A percentile compares a stretch with the other conserved stretches of the same genome.
Conservation (phyloP, 2,329 filamentous ascomycete genomes). For the Trichoderma brevicompactum region DNA sequence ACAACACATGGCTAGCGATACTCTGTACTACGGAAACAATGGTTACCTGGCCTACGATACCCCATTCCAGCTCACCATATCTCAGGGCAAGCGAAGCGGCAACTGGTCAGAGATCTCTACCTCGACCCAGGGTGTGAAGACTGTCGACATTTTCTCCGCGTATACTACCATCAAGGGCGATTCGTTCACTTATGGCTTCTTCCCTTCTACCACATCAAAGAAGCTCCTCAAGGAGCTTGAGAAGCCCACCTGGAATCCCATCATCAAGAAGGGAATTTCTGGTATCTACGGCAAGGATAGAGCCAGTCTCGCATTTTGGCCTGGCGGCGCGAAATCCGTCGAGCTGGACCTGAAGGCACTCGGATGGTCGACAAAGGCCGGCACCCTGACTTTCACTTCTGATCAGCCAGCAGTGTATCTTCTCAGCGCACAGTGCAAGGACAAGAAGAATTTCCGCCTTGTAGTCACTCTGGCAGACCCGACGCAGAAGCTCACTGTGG, state of each 20-base stretch:
- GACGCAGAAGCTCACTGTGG: conserved; percentile 31
- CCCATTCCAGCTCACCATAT: conserved; percentile 33
- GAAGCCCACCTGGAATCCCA: conserved; percentile 29
- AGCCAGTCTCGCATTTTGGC: conserved; percentile 35
- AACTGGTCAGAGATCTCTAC: conserved; percentile 36
- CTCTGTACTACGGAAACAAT: conserved; percentile 34
- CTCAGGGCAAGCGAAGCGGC: conserved; percentile 32
- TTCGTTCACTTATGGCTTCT: conserved; percentile 31
- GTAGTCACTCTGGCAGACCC: conserved; percentile 32
- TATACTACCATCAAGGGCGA: conserved; percentile 30
- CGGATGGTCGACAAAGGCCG: conserved; percentile 32
- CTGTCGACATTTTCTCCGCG: conserved; percentile 34
- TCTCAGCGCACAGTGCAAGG: conserved; percentile 21
- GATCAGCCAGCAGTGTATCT: conserved; percentile 32
- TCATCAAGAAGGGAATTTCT: conserved; percentile 31
- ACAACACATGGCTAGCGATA: conserved; percentile 10
- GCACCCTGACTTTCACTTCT: conserved; percentile 30
- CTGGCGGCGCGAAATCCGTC: conserved; percentile 30
- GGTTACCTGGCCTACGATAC: conserved; percentile 33
- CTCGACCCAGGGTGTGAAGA: conserved; percentile 30
- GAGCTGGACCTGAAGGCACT: conserved; percentile 29
- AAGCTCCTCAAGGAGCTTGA: conserved; percentile 28
- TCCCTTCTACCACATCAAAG: conserved; percentile 30
- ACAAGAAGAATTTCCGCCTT: conserved; percentile 23
- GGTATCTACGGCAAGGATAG: conserved; percentile 30